Evolutionary conservation across 2,329 filamentous ascomycete genomes (phyloP), one percentile per base, ranked within the genome.

Genomic region (Alternaria arbusti): DNA sequence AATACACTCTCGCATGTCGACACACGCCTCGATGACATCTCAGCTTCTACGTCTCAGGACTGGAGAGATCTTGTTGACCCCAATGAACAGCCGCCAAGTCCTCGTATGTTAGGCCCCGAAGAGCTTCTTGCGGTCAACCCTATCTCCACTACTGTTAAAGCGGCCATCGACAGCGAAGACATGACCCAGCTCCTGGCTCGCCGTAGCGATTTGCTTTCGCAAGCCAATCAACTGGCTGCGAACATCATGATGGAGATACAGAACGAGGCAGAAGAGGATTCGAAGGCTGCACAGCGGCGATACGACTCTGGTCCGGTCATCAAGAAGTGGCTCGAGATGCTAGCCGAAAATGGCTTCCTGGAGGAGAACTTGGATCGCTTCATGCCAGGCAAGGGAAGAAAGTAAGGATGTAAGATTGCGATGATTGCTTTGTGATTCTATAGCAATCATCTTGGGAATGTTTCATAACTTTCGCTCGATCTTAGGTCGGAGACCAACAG

Each of bases 251-350:
- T 82, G n/a, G 87, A 89, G 71, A 69, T 83, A 32, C 76, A 78
- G 6, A 69, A 70, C 13, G 79, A 84, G 43, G 80, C 80, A 2
- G 83, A 84, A 12, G 86, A 88, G 61, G 82, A 86, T 22, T 79
- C 83, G 49, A 84, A 85, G 50, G 86, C 88, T 4, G 80, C 81
- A 22, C 84, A 85, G 26, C 82, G 89, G 3, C 86, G 86, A 71
- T 86, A 88, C 72, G 91, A 96, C 73, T 92, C 91, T 73, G 89
- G 87, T 0, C 87, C 88, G 1, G 87, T 89, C 1, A 84, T 95
- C 22, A 88, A 91, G 70, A 83, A 80, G 40, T 95, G 92, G 89
- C 79, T 94, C 47, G 85, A 86, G 67, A 87, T 86, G 65, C 84
- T 96, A 61, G 90, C 90, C 1, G 87, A 89, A 63, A 89, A 90